Evolutionary conservation across 75 land plant genomes (phyloP).

Genomic region (Selaginella moellendorffii): DNA sequence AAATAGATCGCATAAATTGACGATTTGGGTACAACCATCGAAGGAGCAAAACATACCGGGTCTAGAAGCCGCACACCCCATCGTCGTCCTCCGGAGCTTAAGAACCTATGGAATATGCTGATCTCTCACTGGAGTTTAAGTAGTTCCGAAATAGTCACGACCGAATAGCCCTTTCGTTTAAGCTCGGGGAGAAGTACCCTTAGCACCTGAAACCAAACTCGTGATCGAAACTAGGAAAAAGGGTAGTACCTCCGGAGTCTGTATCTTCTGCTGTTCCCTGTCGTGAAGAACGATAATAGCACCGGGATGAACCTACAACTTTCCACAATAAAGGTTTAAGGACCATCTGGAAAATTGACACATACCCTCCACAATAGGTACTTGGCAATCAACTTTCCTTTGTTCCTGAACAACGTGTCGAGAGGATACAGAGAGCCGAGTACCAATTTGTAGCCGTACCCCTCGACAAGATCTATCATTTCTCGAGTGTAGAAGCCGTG

Average conservation of each 20-base stretch:
- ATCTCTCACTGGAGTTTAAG: conserved; percentile 11
- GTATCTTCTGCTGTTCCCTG: conserved; percentile 22
- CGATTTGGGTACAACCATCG: not conserved
- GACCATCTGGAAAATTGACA: no score
- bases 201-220: conserved; percentile 16
- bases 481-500: conserved; percentile 26
- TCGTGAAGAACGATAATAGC: conserved; percentile 30
- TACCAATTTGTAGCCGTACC: conserved; percentile 24
- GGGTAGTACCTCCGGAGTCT: conserved; percentile 24
- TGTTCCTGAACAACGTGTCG: conserved; percentile 21
- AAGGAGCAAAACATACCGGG: not conserved
- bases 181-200: conserved; percentile 19
- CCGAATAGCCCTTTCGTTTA: conserved; percentile 15
- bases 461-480: conserved; percentile 16
- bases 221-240: not conserved
- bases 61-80: not conserved
- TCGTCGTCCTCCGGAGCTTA: no score
- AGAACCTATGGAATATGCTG: no score
- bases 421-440: conserved; percentile 27
- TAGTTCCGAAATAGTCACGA: conserved; percentile 22
- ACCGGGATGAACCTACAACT: conserved; percentile 23
- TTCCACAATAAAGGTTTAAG: no score
- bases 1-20: not conserved
- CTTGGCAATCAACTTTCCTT: conserved; percentile 22
- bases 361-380: conserved; percentile 30